Percentiles rank a stretch among this genome's conserved stretches.
phyloP scores from a whole-genome alignment of 495 filamentous ascomycete species.

The Chlorociboria aeruginascens region DNA sequence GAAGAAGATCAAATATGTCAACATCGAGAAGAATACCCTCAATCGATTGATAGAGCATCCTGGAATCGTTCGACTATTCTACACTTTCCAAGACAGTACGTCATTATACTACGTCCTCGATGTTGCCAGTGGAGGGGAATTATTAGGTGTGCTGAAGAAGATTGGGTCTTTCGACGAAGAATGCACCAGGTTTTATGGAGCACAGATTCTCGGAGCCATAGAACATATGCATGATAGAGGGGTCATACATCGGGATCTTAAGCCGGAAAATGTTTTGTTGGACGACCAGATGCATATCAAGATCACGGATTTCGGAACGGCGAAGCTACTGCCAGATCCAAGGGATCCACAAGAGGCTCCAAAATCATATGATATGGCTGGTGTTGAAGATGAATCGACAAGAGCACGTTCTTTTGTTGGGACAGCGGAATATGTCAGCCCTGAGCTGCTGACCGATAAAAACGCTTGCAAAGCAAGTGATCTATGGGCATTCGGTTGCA shows the following conservation, averaged over 20 bases:
- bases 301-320: slow-evolving; percentile 98
- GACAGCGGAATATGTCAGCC: slow-evolving; percentile 97
- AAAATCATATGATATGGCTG: slow-evolving; percentile 6
- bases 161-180: slow-evolving; percentile 93
- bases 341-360: slow-evolving; percentile 11
- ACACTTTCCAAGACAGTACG: slow-evolving; percentile 95
- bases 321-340: slow-evolving; percentile 72
- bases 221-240: slow-evolving; percentile 96
- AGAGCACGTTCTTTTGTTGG: slow-evolving; percentile 92
- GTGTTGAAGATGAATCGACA: slow-evolving; percentile 43
- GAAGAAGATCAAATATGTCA: slow-evolving; percentile 99
- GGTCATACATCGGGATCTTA: slow-evolving; percentile 93
- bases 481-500: slow-evolving; percentile 99
- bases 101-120: slow-evolving; percentile 97
- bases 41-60: slow-evolving; percentile 95
- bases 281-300: slow-evolving; percentile 96
- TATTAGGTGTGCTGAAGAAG: slow-evolving; percentile 85
- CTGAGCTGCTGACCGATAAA: slow-evolving; percentile 89
- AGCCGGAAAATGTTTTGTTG: slow-evolving; percentile 93
- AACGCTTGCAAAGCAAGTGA: slow-evolving; percentile 97
- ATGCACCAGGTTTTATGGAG: slow-evolving; percentile 88
- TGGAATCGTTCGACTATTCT: slow-evolving; percentile 92
- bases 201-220: slow-evolving; percentile 91
- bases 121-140: slow-evolving; percentile 82
- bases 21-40: slow-evolving; percentile 97